Conservation (phyloP, 805 yeast species). For the Teunomyces kruisii region DNA sequence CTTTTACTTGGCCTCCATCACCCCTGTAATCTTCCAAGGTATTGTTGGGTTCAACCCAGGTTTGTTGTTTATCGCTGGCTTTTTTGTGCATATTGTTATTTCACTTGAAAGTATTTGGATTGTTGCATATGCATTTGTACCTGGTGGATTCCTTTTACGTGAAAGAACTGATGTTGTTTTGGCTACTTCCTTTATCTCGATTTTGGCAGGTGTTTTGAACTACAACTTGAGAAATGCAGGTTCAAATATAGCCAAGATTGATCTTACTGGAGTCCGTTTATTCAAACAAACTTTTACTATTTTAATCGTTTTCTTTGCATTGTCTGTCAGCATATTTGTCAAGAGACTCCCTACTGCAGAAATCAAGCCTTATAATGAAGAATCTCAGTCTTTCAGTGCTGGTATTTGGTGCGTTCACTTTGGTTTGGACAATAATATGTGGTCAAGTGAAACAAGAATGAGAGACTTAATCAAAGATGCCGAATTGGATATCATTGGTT, state of each 20-base stretch:
- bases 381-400: slow-evolving; percentile 76
- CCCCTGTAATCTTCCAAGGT: slow-evolving; percentile 61
- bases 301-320: slow-evolving; percentile 45
- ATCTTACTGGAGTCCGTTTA: slow-evolving; percentile 15
- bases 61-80: slow-evolving; percentile 48
- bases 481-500: slow-evolving; percentile 87
- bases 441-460: slow-evolving; percentile 95
- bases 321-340: slow-evolving; percentile 57
- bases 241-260: slow-evolving; percentile 21
- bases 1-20: slow-evolving; percentile 59
- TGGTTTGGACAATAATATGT: slow-evolving; percentile 95
- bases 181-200: slow-evolving; percentile 49
- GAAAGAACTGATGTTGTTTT: slow-evolving; percentile 84
- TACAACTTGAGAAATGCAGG: slow-evolving; percentile 26
- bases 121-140: slow-evolving; percentile 98
- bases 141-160: slow-evolving; percentile 84
- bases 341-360: slow-evolving; percentile 64
- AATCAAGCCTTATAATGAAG: slow-evolving; percentile 48
- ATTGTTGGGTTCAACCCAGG: slow-evolving; percentile 58
- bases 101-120: slow-evolving; percentile 90
- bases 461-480: slow-evolving; percentile 76
- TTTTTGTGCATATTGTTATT: slow-evolving; percentile 51
- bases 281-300: slow-evolving; percentile 27
- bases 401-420: slow-evolving; percentile 99
- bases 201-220: slow-evolving; percentile 53